These are phyloP conservation scores for Neoboletus subvelutipes DNA, from an alignment of 768 basidiomycete genomes.

Conservation along the genomic window DNA sequence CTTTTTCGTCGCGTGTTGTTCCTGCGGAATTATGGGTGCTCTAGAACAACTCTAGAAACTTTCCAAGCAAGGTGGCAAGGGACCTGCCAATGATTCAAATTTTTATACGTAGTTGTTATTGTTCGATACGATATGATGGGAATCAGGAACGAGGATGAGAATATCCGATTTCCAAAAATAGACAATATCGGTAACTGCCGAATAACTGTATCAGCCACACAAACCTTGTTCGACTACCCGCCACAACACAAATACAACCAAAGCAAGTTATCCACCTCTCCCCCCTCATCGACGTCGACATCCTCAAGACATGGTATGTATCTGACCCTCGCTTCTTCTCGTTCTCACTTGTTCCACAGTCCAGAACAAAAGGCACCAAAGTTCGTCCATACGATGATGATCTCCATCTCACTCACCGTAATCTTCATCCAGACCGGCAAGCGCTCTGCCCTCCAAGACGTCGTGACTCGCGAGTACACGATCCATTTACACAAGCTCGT, in stretches of 20 bases:
- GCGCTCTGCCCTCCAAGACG: slow-evolving; percentile 97
- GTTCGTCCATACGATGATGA: slow-evolving; percentile 25
- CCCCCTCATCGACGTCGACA: slow-evolving; percentile 56
- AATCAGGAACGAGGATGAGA: too few relatives aligned
- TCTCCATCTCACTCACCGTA: slow-evolving; percentile 24
- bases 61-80: neutral
- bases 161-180: neutral
- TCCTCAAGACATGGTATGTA: slow-evolving; percentile 70
- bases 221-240: slow-evolving; percentile 51
- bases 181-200: slow-evolving; percentile 35
- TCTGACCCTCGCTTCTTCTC: neutral
- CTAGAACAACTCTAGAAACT: too few relatives aligned
- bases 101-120: too few relatives aligned
- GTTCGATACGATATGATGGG: too few relatives aligned
- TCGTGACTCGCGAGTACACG: slow-evolving; percentile 98
- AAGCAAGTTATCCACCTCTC: slow-evolving; percentile 32
- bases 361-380: slow-evolving; percentile 38
- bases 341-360: slow-evolving; percentile 33
- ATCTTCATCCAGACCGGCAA: slow-evolving; percentile 60
- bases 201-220: slow-evolving; percentile 53
- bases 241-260: too few relatives aligned
- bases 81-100: too few relatives aligned
- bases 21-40: neutral
- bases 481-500: slow-evolving; percentile 96
- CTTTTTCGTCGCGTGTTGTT: neutral